Percentiles rank a stretch among this genome's conserved stretches.
These are phyloP conservation scores for Digitaria exilis DNA, from an alignment of 202 grass and related monocot genomes.

Conservation along the genomic window DNA sequence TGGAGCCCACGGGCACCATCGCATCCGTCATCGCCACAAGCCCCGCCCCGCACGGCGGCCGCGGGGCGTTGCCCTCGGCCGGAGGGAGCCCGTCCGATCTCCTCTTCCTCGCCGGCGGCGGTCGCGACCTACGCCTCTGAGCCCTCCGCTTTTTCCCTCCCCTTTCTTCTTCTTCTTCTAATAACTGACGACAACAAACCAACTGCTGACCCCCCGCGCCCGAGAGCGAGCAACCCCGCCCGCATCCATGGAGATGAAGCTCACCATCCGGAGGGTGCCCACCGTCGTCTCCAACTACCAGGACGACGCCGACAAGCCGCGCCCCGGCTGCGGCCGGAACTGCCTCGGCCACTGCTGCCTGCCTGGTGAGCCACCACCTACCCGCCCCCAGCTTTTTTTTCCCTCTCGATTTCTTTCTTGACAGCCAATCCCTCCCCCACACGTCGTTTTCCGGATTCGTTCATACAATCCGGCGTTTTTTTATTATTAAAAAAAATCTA, in stretches of 20 bases:
- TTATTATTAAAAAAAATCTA: no score
- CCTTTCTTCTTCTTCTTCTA: neutral
- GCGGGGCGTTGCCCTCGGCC: conserved; percentile 87
- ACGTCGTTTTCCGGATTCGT: conserved; percentile 26
- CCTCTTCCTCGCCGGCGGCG: conserved; percentile 97
- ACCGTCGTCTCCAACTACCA: conserved; percentile 96
- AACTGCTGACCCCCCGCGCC: neutral
- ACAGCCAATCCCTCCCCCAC: neutral
- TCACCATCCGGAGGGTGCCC: conserved; percentile 93
- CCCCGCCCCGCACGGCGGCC: conserved; percentile 91
- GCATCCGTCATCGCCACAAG: conserved; percentile 28
- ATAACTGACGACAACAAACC: neutral
- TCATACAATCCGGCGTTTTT: neutral
- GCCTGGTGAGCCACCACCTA: conserved; percentile 53
- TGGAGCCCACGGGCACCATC: conserved; percentile 65
- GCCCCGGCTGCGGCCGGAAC: conserved; percentile 68
- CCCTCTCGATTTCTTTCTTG: neutral
- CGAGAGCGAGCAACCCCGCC: conserved; percentile 17
- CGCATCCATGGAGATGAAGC: conserved; percentile 60
- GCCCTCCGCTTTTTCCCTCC: neutral
- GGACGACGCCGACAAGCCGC: conserved; percentile 58
- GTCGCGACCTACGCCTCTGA: conserved; percentile 51
- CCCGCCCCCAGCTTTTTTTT: neutral
- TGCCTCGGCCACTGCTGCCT: conserved; percentile 97
- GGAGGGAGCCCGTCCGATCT: conserved; percentile 96